phyloP scores from a whole-genome alignment of 2,329 filamentous ascomycete species.

The Cytospora piceae region DNA sequence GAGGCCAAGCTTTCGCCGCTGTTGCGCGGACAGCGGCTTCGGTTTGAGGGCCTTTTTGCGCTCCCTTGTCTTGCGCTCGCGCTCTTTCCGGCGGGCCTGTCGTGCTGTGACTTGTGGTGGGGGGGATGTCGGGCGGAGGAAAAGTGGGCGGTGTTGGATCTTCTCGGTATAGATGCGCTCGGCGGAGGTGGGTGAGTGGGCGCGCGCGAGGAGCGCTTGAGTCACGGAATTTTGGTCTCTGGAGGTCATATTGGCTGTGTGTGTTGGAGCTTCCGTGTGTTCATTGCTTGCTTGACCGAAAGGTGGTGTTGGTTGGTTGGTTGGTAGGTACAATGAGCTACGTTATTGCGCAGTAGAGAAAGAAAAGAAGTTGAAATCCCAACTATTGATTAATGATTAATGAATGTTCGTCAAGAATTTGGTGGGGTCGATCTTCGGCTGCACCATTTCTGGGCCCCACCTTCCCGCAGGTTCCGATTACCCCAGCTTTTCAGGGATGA shows the following conservation, averaged over 20 bases:
- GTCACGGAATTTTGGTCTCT: conserved; percentile 48
- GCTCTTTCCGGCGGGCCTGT: conserved; percentile 56
- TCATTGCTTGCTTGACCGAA: background rate
- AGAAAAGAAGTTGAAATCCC: too few species aligned
- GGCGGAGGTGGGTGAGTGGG: conserved; percentile 75
- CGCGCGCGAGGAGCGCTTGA: conserved; percentile 71
- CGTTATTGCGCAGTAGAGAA: too few species aligned
- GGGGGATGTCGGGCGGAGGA: conserved; percentile 76
- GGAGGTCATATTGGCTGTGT: conserved; percentile 18
- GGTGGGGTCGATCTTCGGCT: background rate
- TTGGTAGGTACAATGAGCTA: too few species aligned
- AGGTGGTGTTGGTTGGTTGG: background rate
- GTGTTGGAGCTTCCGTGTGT: background rate
- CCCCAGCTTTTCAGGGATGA: conserved; percentile 7
- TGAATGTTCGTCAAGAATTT: background rate
- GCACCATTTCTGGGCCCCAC: background rate
- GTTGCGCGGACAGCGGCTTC: conserved; percentile 75
- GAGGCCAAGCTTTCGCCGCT: conserved; percentile 73
- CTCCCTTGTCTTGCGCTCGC: conserved; percentile 51
- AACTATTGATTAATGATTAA: too few species aligned
- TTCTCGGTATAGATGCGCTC: conserved; percentile 78
- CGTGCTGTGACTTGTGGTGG: conserved; percentile 61
- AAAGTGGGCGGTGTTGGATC: conserved; percentile 79
- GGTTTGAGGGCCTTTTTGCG: conserved; percentile 54
- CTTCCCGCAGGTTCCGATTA: background rate